Evolutionary conservation across 2,329 filamentous ascomycete genomes (phyloP).

Genomic region (Penicillium oxalicum): DNA sequence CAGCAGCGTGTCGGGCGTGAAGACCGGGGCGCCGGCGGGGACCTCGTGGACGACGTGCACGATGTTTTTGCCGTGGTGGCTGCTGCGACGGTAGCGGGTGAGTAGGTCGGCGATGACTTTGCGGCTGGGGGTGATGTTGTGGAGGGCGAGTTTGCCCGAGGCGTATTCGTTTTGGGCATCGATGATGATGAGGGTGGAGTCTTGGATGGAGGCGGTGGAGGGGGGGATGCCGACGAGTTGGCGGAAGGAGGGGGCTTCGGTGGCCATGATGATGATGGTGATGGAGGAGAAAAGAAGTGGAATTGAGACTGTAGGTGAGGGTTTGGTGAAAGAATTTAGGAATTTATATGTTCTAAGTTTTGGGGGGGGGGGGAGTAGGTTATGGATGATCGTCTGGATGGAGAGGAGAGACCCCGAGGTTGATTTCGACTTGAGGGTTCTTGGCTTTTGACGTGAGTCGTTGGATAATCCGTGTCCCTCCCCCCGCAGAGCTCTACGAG

Average conservation of each 20-base stretch:
- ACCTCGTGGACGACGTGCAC: constrained; percentile 58
- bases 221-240: constrained; percentile 50
- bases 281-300: not conserved
- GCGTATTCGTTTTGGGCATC: constrained; percentile 65
- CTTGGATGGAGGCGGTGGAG: constrained; percentile 51
- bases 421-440: too few relatives aligned
- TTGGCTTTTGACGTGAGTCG: too few relatives aligned
- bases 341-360: too few relatives aligned
- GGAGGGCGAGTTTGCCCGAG: constrained; percentile 50
- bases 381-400: too few relatives aligned
- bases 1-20: constrained; percentile 57
- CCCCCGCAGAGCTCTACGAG: too few relatives aligned
- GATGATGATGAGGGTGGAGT: constrained; percentile 61
- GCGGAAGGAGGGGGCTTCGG: constrained; percentile 38
- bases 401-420: too few relatives aligned
- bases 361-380: too few relatives aligned
- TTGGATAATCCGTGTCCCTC: too few relatives aligned
- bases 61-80: constrained; percentile 40
- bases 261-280: not conserved
- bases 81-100: constrained; percentile 52
- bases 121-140: constrained; percentile 49
- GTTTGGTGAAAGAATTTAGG: not conserved
- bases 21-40: constrained; percentile 58
- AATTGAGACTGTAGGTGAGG: not conserved
- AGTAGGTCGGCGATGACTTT: constrained; percentile 54